A percentile compares a stretch with the other conserved stretches of the same genome.
Evolutionary conservation across 306 rosid genomes (phyloP).

Genomic region (Malus fusca): DNA sequence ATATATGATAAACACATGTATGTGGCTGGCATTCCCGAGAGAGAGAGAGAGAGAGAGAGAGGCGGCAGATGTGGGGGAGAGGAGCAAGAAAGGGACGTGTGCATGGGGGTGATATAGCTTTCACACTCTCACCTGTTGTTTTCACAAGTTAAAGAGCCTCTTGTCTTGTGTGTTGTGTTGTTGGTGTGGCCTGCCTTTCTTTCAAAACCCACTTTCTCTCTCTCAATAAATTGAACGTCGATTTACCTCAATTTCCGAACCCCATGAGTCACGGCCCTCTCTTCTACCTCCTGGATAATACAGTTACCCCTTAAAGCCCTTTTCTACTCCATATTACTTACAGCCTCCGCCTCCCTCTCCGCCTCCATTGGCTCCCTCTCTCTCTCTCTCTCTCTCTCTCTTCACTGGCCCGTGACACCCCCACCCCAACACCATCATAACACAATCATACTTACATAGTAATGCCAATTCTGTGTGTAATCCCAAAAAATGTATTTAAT

Average conservation of each 20-base stretch:
- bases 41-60: constrained; percentile 37
- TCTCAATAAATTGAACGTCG: background rate
- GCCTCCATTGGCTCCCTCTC: constrained; percentile 36
- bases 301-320: background rate
- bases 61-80: constrained; percentile 99
- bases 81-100: constrained; percentile 99
- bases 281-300: constrained; percentile 31
- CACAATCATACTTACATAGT: constrained; percentile 33
- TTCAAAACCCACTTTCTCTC: background rate
- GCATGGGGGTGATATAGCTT: constrained; percentile 99
- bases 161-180: constrained; percentile 46
- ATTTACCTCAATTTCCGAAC: constrained; percentile 58
- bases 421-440: constrained; percentile 36
- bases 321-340: background rate
- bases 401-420: constrained; percentile 22
- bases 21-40: constrained; percentile 58
- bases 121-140: constrained; percentile 79
- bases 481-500: background rate
- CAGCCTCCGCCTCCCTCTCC: constrained; percentile 22
- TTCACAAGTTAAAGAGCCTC: constrained; percentile 64
- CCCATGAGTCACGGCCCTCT: constrained; percentile 16
- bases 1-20: background rate
- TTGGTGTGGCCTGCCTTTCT: background rate
- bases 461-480: background rate
- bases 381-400: constrained; percentile 7